Base-by-base conservation (phyloP, 352 stramenopile genomes). In the Phytophthora pinifolia region DNA sequence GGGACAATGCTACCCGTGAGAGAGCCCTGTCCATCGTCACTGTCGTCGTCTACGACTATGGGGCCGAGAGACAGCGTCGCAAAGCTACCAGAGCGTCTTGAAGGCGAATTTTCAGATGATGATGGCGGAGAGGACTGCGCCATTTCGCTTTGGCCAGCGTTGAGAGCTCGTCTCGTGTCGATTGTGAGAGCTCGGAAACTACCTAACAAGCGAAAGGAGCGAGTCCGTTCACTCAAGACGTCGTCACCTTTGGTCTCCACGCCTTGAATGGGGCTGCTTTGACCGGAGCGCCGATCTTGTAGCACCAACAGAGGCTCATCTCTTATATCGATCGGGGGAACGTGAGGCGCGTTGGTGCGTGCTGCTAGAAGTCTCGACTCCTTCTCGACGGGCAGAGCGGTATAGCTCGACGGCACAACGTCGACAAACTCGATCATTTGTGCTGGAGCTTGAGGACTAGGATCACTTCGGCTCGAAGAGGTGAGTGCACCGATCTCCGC, bases 311-410 rank as follows among this genome's bases (percentile, higher is more conserved):
- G 20, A 25, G 20, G n/a, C n/a, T n/a, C n/a, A n/a, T n/a, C n/a
- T n/a, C 46, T 58, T 15, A 39, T 46, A 50, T 67, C 52, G n/a
- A 67, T 62, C 0, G 53, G 39, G 12, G 53, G 53, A 34, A 59
- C 38, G 45, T 35, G 46, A 42, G 58, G 54, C 20, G 52, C 9
- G 17, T 9, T 46, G 9, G 17, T 54, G 17, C 59, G 36, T 15
- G 27, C 42, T 42, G 37, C 22, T n/a, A 25, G 1, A 7, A 34
- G 8, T 27, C 9, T 48, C 8, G 30, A 59, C 6, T 18, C 29
- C 6, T 22, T 33, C 2, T 33, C 25, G n/a, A 34, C n/a, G 14
- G 34, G 13, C 13, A 12, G 34, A 43, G 6, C 29, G 17, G 12
- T 14, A 36, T 5, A 17, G 12, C 20, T 25, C 20, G 20, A 25